Evolutionary conservation across 1,284 basidiomycete species (phyloP), one percentile per base, ranked within the genome.

Genomic region (Somion occarium): DNA sequence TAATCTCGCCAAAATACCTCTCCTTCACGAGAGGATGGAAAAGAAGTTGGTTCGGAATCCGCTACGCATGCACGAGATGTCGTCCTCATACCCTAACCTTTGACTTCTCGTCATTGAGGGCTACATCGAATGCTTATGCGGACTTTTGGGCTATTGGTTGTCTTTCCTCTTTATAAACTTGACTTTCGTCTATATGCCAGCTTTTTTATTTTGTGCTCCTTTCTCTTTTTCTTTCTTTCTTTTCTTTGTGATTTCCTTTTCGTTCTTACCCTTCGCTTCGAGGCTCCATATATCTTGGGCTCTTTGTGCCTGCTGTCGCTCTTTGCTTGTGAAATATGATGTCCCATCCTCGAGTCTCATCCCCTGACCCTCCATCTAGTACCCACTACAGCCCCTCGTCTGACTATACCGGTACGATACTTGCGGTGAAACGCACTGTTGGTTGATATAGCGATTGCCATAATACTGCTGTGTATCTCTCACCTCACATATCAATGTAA

Each of bases 111-210:
- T 15, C 15, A 34, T 7, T 7, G 15, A 34, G 30, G 30, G 30
- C 15, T 7, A 34, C 30, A 15, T 24, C 50, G 44, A 48, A 47
- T 38, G 44, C 53, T 42, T 52, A 49, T 55, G 60, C 62, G 63
- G 65, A 62, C 60, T 57, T 73, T 34, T 80, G 79, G 79, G 80
- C 76, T 81, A 74, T 80, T 82, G 75, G 78, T 81, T 80, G 78
- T 73, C 30, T 67, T 64, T 37, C 66, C 64, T 75, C 68, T 72
- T 75, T 74, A 73, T 75, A 68, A 67, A 69, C 67, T 74, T 68
- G 60, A 53, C 62, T 64, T 72, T 64, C 61, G 52, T 58, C 55
- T 49, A 24, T 38, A n/a, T 48, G 15, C 50, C 56, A 50, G 58
- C 61, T 58, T 50, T 48, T 59, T 59, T 58, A 62, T 57, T 53